A percentile compares a stretch with the other conserved stretches of the same genome.
These are phyloP conservation scores for Neonectria faginata DNA, from an alignment of 2,329 filamentous ascomycete genomes.

Conservation along the genomic window DNA sequence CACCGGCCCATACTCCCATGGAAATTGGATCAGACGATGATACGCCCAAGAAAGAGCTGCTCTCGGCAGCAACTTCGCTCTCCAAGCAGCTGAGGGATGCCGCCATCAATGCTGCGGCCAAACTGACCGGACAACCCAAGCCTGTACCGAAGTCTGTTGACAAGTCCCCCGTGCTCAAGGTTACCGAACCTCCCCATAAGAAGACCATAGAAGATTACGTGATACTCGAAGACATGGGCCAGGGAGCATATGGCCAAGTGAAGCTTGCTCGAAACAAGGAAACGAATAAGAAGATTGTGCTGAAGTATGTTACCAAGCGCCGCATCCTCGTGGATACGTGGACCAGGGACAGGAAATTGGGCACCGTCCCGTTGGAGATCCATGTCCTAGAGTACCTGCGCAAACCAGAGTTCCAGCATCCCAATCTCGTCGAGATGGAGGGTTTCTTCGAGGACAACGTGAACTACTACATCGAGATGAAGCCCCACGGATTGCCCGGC, in stretches of 20 bases:
- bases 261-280: conserved; percentile 92
- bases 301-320: conserved; percentile 98
- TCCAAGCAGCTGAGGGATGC: conserved; percentile 69
- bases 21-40: conserved; percentile 67
- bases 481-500: conserved; percentile 91
- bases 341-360: conserved; percentile 92
- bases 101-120: conserved; percentile 66
- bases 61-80: conserved; percentile 60
- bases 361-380: conserved; percentile 95
- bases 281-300: conserved; percentile 84
- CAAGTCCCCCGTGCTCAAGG: conserved; percentile 51
- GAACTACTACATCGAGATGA: conserved; percentile 99
- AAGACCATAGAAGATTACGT: conserved; percentile 91
- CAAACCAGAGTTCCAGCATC: conserved; percentile 74
- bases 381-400: conserved; percentile 95
- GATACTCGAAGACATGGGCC: conserved; percentile 97
- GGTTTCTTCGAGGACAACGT: conserved; percentile 82
- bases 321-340: conserved; percentile 98
- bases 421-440: conserved; percentile 79
- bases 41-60: conserved; percentile 56
- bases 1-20: conserved; percentile 66
- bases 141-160: conserved; percentile 48
- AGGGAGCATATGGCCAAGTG: conserved; percentile 97
- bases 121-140: conserved; percentile 58
- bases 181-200: conserved; percentile 64